Evolutionary conservation across 176 grass and related monocot genomes (phyloP).

Genomic region (Neostapfia colusana): DNA sequence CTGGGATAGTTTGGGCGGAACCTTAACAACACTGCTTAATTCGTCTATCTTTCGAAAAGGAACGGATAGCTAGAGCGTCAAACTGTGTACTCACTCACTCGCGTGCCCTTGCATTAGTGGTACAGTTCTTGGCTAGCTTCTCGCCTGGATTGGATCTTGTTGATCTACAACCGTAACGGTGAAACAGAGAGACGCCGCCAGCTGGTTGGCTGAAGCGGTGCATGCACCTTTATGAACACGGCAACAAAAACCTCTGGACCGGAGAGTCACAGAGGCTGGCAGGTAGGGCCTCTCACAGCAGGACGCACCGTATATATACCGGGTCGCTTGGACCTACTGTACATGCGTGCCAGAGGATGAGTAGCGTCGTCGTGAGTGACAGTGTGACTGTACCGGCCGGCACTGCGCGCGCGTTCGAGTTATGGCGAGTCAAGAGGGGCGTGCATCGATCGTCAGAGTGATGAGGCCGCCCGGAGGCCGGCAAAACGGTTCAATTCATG

Average conservation of each 20-base stretch:
- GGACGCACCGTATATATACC: neutral
- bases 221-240: constrained; percentile 3
- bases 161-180: constrained; percentile 25
- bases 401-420: constrained; percentile 29
- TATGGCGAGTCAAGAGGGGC: constrained; percentile 28
- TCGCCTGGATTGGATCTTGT: neutral
- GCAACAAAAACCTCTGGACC: constrained; percentile 24
- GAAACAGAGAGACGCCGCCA: constrained; percentile 26
- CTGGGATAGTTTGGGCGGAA: no score
- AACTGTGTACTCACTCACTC: neutral
- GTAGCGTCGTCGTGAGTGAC: neutral
- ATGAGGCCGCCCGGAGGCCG: neutral
- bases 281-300: neutral
- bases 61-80: constrained; percentile 5
- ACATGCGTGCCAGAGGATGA: neutral
- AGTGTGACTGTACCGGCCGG: constrained; percentile 30
- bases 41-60: neutral
- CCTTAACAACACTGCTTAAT: neutral
- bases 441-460: neutral
- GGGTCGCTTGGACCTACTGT: neutral
- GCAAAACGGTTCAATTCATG: constrained; percentile 18
- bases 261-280: neutral
- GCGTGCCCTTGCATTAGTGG: neutral
- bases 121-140: neutral
- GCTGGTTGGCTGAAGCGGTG: neutral